Conservation (phyloP, 768 basidiomycete genomes). For the Paxillus involutus region DNA sequence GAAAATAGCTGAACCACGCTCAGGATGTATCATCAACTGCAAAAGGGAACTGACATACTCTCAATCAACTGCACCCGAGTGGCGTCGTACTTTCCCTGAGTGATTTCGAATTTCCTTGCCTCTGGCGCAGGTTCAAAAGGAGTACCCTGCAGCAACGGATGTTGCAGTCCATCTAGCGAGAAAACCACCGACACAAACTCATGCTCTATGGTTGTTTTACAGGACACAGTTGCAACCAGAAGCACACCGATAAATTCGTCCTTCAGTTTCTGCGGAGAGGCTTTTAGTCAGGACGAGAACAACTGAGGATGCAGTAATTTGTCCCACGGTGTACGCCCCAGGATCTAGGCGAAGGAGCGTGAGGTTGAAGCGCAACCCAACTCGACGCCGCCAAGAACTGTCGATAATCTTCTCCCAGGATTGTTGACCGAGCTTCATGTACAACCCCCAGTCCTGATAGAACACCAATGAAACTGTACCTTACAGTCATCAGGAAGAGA, state of each 20-base stretch:
- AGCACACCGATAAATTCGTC: slow-evolving; percentile 56
- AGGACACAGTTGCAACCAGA: slow-evolving; percentile 50
- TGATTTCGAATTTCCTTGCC: slow-evolving; percentile 31
- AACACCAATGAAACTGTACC: not conserved
- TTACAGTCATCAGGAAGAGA: not conserved
- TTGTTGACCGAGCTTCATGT: slow-evolving; percentile 49
- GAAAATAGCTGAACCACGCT: slow-evolving; percentile 42
- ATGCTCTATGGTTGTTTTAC: slow-evolving; percentile 51
- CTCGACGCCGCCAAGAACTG: slow-evolving; percentile 49
- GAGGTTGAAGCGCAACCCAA: slow-evolving; percentile 63
- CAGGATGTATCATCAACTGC: slow-evolving; percentile 7
- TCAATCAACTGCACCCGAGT: slow-evolving; percentile 39
- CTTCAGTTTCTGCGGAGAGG: slow-evolving; percentile 38
- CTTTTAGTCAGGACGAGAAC: not conserved
- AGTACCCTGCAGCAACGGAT: slow-evolving; percentile 47
- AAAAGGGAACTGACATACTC: slow-evolving; percentile 28
- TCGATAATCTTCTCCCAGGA: slow-evolving; percentile 59
- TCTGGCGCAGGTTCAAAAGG: slow-evolving; percentile 23
- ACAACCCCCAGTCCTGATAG: slow-evolving; percentile 59
- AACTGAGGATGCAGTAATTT: not conserved
- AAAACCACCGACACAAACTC: slow-evolving; percentile 59
- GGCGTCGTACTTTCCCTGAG: slow-evolving; percentile 27
- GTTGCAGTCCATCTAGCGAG: slow-evolving; percentile 53
- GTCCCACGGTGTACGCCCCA: slow-evolving; percentile 54
- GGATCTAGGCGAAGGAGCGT: slow-evolving; percentile 59